Evolutionary conservation across 1,139 yeast genomes (phyloP), one percentile per base, ranked within the genome.

Genomic region (Wickerhamomyces sp.): DNA sequence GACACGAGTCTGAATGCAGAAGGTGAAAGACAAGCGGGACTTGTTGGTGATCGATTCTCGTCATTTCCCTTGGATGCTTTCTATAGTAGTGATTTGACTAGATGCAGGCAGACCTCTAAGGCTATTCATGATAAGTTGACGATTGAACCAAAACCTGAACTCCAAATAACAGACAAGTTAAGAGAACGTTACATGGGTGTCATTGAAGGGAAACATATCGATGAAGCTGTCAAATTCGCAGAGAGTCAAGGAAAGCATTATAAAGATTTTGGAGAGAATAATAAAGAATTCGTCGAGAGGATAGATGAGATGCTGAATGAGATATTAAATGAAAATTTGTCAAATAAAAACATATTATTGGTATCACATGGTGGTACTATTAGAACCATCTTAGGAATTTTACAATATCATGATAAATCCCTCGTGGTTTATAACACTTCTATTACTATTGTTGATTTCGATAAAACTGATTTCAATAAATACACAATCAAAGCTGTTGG

Each of bases 331-430:
- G 65, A 65, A 14, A 68, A 57, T 1, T 58, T 66, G 4, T 63
- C 63, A 18, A 62, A 69, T 49, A 61, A 65, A 40, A 84, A 84
- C 49, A 73, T 85, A 1, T 69, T 82, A 29, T 51, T 89, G 27
- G 81, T 93, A 46, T 81, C 93, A 11, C 97, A 90, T 60, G 97
- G 97, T 18, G 96, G 96, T 7, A 88, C 88, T 1, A 81, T 90
- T 33, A 75, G 88, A 44, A 75, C 80, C 40, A 73, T 84, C 40
- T 59, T 77, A 42, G 75, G 59, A 49, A 61, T 60, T 55, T 50
- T 67, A 14, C 56, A 78, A 44, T 70, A 75, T 50, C 62, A 78
- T 4, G 67, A 75, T 47, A 71, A 68, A 29, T 56, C 84, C 49
- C 74, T 73, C 51, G 87, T 18, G 23, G 23, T 84, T 0, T 84